Evolutionary conservation across 2,329 filamentous ascomycete species (phyloP), one percentile per base, ranked within the genome.

Genomic region (Aspergillus eucalypticola): DNA sequence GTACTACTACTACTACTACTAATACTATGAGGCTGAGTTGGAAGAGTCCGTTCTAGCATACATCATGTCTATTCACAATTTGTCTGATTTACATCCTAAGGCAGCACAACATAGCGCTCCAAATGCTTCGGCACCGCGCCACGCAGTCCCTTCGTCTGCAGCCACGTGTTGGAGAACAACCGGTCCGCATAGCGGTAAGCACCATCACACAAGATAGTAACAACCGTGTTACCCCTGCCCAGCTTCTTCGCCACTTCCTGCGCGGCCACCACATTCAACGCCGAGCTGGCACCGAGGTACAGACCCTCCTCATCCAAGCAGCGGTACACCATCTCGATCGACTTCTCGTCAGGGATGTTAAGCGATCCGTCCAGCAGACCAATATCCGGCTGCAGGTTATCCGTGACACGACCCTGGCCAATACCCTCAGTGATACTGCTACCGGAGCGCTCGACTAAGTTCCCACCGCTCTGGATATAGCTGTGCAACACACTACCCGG

Each of bases 371-470:
- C 95, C 15, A 98, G 72, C 48, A 96, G 82, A 62, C 84, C 89
- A 60, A 99, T 84, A 71, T 99, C 95, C 3, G 90, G 90, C 77
- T 86, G 82, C 65, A 99, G 80, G 78, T 99, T 99, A 73, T 96
- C 91, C n/a, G 95, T 99, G 54, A 99, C 86, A 55, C 95, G 90
- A 39, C 95, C 95, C 81, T 98, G 95, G 19, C 95, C 95, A 71
- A 99, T 99, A 23, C 95, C 95, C 80, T 99, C 95, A 2, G 95
- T 99, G 78, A 99, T 98, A 72, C 90, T 95, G 57, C 90, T 88
- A 8, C 95, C 95, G 2, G 82, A 81, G 54, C 95, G 85, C 73
- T 97, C 94, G n/a, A 82, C 81, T 57, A 98, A 82, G 74, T 90
- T 89, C 41, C 93, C 93, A 11, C 92, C 92, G 15, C 89, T 93